Conservation (phyloP, 805 yeast genomes). For the Saturnispora dispora region DNA sequence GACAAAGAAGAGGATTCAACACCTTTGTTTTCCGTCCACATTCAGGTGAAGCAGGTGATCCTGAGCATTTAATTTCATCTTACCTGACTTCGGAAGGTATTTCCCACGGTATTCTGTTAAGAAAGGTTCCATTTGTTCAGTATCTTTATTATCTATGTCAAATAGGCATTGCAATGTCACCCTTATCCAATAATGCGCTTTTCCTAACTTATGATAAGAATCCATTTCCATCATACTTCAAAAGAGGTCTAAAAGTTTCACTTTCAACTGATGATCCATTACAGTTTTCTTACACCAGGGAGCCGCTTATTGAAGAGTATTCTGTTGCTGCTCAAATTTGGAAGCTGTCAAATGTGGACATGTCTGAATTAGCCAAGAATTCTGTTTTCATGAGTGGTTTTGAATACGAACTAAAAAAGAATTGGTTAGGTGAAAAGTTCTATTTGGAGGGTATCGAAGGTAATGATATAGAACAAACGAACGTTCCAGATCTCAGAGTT, state of each 20-base stretch:
- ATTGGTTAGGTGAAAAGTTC: constrained; percentile 79
- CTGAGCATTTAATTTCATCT: constrained; percentile 89
- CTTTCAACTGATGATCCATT: constrained; percentile 96
- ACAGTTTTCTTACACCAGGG: constrained; percentile 94
- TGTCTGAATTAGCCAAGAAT: constrained; percentile 93
- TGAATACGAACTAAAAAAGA: constrained; percentile 76
- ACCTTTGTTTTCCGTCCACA: constrained; percentile 96
- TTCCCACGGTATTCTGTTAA: constrained; percentile 86
- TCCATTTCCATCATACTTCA: constrained; percentile 86
- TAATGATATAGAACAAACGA: constrained; percentile 86
- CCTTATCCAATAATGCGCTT: constrained; percentile 90
- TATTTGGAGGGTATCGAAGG: constrained; percentile 58
- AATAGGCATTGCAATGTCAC: constrained; percentile 97
- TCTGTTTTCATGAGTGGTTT: constrained; percentile 93
- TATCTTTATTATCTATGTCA: constrained; percentile 90
- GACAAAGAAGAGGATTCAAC: constrained; percentile 65
- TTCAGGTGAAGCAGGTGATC: constrained; percentile 99
- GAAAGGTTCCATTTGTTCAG: constrained; percentile 93
- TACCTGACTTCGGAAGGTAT: constrained; percentile 86
- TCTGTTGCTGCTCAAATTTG: constrained; percentile 98
- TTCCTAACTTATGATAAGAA: constrained; percentile 94
- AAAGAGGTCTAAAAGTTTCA: constrained; percentile 88
- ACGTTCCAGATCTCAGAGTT: constrained; percentile 85
- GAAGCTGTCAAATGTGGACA: constrained; percentile 87
- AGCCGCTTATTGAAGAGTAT: constrained; percentile 94